Evolutionary conservation across 192 early-diverging fungal genomes (phyloP).

Genomic region (Haplosporangium gracile): DNA sequence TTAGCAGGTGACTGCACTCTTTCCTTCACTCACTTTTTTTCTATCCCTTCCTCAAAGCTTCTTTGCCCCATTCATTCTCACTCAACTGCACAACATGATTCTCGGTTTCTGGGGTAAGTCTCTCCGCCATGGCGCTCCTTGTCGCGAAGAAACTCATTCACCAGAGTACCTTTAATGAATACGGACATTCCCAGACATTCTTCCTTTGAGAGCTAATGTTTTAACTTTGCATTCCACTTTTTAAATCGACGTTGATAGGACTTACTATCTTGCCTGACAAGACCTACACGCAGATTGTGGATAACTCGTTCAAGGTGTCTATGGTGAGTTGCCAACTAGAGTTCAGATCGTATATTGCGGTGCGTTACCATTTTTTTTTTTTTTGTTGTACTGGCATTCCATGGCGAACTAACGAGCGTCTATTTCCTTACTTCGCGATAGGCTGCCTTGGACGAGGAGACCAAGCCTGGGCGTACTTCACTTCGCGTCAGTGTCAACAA

Average conservation of each 20-base stretch:
- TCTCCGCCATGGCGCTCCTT: not conserved
- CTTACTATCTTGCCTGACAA: constrained; percentile 79
- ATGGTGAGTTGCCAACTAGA: constrained; percentile 65
- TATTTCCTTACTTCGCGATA: constrained; percentile 27
- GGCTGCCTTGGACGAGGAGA: constrained; percentile 78
- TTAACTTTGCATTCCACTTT: not conserved
- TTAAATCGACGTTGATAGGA: constrained; percentile 32
- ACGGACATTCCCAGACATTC: not conserved
- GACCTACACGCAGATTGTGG: constrained; percentile 83
- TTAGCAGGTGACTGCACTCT: not conserved
- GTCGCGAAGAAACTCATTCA: not conserved
- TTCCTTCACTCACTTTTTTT: not conserved
- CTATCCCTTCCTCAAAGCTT: not conserved
- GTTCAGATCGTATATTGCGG: not conserved
- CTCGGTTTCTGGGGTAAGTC: constrained; percentile 71
- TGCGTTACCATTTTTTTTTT: not conserved
- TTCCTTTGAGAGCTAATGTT: not conserved
- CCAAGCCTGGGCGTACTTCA: constrained; percentile 70
- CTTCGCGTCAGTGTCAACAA: constrained; percentile 78
- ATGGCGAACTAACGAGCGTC: not conserved
- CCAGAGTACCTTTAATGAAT: not conserved
- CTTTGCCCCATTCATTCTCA: not conserved
- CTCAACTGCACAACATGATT: constrained; percentile 53
- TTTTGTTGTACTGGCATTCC: not conserved
- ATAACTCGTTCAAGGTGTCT: constrained; percentile 82